phyloP scores from a whole-genome alignment of 2,329 filamentous ascomycete genomes.

The Scolecobasidium constrictum region DNA sequence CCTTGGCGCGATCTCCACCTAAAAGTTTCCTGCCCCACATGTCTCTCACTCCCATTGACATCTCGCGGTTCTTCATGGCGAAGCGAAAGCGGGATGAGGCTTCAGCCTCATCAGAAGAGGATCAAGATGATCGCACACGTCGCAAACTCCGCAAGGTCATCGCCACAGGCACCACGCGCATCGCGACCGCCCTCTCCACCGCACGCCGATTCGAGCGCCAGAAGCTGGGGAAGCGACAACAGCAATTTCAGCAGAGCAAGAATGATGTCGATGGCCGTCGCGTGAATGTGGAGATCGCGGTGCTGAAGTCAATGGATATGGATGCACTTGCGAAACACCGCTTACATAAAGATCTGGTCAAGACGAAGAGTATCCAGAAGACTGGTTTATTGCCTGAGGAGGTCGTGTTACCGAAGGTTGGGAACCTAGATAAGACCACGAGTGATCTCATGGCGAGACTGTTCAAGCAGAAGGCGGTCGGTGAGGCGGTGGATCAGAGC shows the following conservation, averaged over 20 bases:
- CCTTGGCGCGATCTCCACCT: too few species aligned
- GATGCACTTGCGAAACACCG: slow-evolving; percentile 39
- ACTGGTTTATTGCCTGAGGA: slow-evolving; percentile 2
- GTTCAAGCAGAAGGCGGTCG: slow-evolving; percentile 5
- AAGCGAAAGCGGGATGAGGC: slow-evolving; percentile 4
- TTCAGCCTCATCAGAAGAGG: not conserved
- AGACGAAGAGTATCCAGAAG: slow-evolving; percentile 37
- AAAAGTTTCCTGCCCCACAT: too few species aligned
- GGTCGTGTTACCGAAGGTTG: not conserved
- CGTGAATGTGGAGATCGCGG: slow-evolving; percentile 51
- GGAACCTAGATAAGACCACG: not conserved
- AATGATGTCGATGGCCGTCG: slow-evolving; percentile 41
- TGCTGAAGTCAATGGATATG: slow-evolving; percentile 48
- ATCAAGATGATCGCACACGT: not conserved
- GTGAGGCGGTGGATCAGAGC: not conserved
- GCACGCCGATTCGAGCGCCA: slow-evolving; percentile 71
- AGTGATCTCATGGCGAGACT: slow-evolving; percentile 6
- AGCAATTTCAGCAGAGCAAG: slow-evolving; percentile 37
- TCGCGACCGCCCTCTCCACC: slow-evolving; percentile 57
- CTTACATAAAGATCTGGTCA: slow-evolving; percentile 44
- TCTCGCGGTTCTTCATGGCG: too few species aligned
- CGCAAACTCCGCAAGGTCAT: slow-evolving; percentile 26
- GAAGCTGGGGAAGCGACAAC: slow-evolving; percentile 54
- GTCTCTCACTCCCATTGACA: too few species aligned
- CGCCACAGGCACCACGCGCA: slow-evolving; percentile 43